Conservation (phyloP, 2,329 filamentous ascomycete genomes). For the Diplodia sapinea region DNA sequence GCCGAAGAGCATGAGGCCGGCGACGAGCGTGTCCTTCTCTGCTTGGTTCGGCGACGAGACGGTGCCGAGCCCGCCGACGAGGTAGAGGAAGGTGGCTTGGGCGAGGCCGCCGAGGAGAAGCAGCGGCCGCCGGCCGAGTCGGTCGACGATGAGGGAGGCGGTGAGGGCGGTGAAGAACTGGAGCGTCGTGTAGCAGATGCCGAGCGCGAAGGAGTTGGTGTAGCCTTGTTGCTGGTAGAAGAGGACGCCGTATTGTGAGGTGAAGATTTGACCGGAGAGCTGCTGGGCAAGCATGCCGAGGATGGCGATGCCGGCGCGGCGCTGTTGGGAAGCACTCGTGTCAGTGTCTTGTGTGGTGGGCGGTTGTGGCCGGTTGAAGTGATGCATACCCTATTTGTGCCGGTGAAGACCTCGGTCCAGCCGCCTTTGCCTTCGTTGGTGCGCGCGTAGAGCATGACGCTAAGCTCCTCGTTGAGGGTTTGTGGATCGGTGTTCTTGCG, state of each 20-base stretch:
- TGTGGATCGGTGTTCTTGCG: constrained; percentile 15
- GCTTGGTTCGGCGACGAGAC: constrained; percentile 57
- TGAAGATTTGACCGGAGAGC: constrained; percentile 28
- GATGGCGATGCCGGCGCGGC: constrained; percentile 21
- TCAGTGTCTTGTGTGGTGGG: background rate
- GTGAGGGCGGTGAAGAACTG: constrained; percentile 19
- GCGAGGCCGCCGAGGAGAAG: constrained; percentile 50
- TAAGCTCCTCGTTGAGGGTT: constrained; percentile 17
- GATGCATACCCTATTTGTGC: constrained; percentile 10
- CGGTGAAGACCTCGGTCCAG: constrained; percentile 19
- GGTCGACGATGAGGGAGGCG: constrained; percentile 41
- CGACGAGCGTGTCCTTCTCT: constrained; percentile 63
- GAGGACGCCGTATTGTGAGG: constrained; percentile 29
- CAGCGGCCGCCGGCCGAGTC: constrained; percentile 49
- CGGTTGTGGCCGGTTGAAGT: background rate
- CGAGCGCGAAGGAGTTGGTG: constrained; percentile 22
- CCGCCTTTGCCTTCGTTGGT: constrained; percentile 26
- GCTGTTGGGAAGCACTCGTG: background rate
- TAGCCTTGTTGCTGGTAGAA: constrained; percentile 30
- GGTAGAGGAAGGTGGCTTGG: constrained; percentile 56
- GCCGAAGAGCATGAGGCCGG: constrained; percentile 66
- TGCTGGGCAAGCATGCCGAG: constrained; percentile 26
- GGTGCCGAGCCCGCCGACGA: constrained; percentile 60
- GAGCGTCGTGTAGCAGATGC: constrained; percentile 25
- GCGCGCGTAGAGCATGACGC: constrained; percentile 17